A percentile compares a stretch with the other conserved stretches of the same genome.
These are phyloP conservation scores for Candolleomyces aberdarensis DNA, from an alignment of 768 basidiomycete genomes.

Conservation along the genomic window DNA sequence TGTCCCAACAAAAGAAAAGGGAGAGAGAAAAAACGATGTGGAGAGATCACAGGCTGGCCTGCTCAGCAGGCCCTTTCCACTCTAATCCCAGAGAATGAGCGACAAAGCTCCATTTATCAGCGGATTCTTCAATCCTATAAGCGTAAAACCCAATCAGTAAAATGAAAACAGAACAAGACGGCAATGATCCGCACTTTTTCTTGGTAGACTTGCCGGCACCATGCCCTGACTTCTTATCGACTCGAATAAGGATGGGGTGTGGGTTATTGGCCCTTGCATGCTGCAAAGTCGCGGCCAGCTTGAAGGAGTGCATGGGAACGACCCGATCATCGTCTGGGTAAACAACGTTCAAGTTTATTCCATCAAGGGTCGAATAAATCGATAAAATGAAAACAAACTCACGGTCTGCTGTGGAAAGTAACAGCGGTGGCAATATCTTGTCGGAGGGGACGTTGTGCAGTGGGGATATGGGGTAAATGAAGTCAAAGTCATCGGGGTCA, in stretches of 20 bases:
- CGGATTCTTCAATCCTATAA: conserved; percentile 67
- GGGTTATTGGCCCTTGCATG: conserved; percentile 60
- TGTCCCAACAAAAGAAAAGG: not conserved
- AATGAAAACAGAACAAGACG: not conserved
- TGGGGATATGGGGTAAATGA: conserved; percentile 77
- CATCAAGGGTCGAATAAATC: not conserved
- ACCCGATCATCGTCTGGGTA: conserved; percentile 76
- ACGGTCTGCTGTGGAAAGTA: conserved; percentile 86
- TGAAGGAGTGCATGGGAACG: conserved; percentile 86
- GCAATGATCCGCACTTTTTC: conserved; percentile 43
- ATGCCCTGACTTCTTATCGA: conserved; percentile 80
- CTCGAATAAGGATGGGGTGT: conserved; percentile 69
- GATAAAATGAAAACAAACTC: conserved; percentile 24
- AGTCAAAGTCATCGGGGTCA: conserved; percentile 77
- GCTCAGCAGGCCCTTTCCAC: conserved; percentile 28
- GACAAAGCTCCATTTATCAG: conserved; percentile 77
- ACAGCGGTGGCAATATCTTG: conserved; percentile 60
- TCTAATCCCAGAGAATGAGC: conserved; percentile 60
- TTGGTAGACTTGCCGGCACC: conserved; percentile 78
- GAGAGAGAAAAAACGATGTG: not conserved
- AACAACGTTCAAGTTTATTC: not conserved
- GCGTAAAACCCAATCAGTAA: not conserved
- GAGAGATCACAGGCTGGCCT: conserved; percentile 12
- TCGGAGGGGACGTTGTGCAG: conserved; percentile 71
- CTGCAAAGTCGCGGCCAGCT: conserved; percentile 77